Percentiles rank a stretch among this genome's conserved stretches.
These are phyloP conservation scores for Podospora pseudocomata DNA, from an alignment of 495 filamentous ascomycete genomes.

Conservation along the genomic window DNA sequence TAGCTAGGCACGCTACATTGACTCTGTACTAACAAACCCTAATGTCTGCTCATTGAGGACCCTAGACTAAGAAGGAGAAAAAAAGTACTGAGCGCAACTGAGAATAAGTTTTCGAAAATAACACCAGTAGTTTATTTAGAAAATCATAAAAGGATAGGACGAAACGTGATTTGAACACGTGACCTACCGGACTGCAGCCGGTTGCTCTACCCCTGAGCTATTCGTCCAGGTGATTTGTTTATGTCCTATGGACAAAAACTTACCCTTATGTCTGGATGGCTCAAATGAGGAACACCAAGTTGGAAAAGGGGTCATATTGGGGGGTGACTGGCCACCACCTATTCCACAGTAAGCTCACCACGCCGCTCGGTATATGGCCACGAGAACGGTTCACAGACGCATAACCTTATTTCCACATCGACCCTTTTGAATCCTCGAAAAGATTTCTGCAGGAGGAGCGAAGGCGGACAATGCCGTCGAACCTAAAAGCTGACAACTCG, in stretches of 20 bases:
- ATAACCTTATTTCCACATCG: background rate
- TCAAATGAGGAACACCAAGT: too few species aligned
- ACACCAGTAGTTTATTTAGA: too few species aligned
- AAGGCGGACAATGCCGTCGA: background rate
- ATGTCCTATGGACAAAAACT: background rate
- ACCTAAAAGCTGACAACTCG: background rate
- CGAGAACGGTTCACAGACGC: background rate
- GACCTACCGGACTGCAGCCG: constrained; percentile 6
- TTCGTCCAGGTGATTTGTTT: background rate
- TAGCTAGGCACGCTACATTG: too few species aligned
- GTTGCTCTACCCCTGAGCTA: constrained; percentile 7
- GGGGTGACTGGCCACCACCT: background rate
- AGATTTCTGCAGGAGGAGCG: background rate
- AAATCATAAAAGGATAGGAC: background rate
- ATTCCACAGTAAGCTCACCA: background rate
- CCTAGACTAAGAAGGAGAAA: too few species aligned
- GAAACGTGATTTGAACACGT: constrained; percentile 7
- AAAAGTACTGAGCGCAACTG: too few species aligned
- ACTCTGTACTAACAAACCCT: too few species aligned
- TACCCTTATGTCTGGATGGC: too few species aligned
- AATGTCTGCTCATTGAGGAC: too few species aligned
- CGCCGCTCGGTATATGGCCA: background rate
- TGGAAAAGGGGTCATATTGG: background rate
- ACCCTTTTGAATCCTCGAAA: background rate
- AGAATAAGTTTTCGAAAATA: too few species aligned